Evolutionary conservation across 768 basidiomycete genomes (phyloP), one percentile per base, ranked within the genome.

Genomic region (Phylloporus sp.): DNA sequence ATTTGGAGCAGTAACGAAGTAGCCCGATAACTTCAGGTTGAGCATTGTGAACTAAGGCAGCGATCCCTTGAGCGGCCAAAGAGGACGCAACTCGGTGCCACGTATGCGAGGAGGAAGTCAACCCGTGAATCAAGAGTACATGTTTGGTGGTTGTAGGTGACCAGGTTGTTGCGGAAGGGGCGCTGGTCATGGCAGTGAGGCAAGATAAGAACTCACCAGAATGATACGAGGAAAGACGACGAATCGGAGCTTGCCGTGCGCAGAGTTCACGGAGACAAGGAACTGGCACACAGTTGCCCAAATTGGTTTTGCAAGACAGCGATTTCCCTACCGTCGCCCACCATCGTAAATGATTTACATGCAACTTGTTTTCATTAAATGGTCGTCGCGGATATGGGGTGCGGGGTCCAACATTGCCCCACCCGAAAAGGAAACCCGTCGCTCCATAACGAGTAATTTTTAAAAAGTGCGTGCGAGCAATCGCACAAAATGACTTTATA

Each of bases 81-180:
- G 53, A 33, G 9, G 38, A 39, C 3, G 54, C 63, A 3, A 60
- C 42, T 11, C 49, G 41, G 18, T 53, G 49, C 60, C 62, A 60
- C 2, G 50, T 42, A 6, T 52, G 55, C 1, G 59, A 54, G 4
- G 58, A 54, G 1, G 53, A 60, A 18, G 54, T 42, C 2, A 59
- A 14, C 6, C 63, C 63, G n/a, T 64, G 63, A 34, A 65, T 48
- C 21, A 64, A 31, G 3, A 64, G 53, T 11, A 59, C 63, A 2
- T 54, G 55, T 17, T 63, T 63, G 5, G 43, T 50, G 1, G 63
- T 28, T 6, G 52, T 15, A 4, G 61, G 59, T 10, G 50, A 51
- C 63, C 59, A 59, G 11, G 36, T 50, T 3, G 42, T 51, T 2
- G 54, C 51, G 15, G 60, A 65, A 9, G 48, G 48, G 22, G 36